A percentile compares a stretch with the other conserved stretches of the same genome.
phyloP scores from a whole-genome alignment of 2,329 filamentous ascomycete genomes.

The Amylocarpus encephaloides region DNA sequence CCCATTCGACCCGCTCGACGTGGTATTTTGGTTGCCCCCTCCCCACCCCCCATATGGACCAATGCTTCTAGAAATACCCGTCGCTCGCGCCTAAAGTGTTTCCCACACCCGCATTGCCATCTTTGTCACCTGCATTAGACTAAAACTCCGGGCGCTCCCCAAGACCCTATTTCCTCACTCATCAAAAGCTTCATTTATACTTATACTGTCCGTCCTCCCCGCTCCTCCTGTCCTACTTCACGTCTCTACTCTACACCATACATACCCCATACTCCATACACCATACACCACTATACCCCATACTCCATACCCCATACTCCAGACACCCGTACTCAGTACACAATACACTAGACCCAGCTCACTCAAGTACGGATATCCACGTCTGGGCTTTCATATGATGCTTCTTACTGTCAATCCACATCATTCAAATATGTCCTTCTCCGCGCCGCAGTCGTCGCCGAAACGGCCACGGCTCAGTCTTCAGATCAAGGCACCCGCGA shows the following conservation, averaged over 20 bases:
- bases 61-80: slow-evolving; percentile 24
- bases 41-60: slow-evolving; percentile 7
- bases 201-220: slow-evolving; percentile 8
- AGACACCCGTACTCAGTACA: neutral
- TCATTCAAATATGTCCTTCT: slow-evolving; percentile 26
- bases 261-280: neutral
- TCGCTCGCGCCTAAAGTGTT: slow-evolving; percentile 25
- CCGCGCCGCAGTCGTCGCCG: slow-evolving; percentile 20
- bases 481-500: slow-evolving; percentile 44
- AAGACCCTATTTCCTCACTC: slow-evolving; percentile 9
- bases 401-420: slow-evolving; percentile 22
- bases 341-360: no score
- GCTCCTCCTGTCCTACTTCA: slow-evolving; percentile 4
- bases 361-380: neutral
- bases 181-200: slow-evolving; percentile 22
- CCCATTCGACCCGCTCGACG: neutral
- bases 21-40: neutral
- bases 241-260: no score
- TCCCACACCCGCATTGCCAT: slow-evolving; percentile 20
- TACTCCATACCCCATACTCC: neutral
- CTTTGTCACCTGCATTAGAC: slow-evolving; percentile 25
- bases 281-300: slow-evolving; percentile 5
- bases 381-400: slow-evolving; percentile 22
- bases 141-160: slow-evolving; percentile 13
- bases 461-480: slow-evolving; percentile 48